Evolutionary conservation across 805 yeast genomes (phyloP).

Genomic region (Nakazawaea sp.): DNA sequence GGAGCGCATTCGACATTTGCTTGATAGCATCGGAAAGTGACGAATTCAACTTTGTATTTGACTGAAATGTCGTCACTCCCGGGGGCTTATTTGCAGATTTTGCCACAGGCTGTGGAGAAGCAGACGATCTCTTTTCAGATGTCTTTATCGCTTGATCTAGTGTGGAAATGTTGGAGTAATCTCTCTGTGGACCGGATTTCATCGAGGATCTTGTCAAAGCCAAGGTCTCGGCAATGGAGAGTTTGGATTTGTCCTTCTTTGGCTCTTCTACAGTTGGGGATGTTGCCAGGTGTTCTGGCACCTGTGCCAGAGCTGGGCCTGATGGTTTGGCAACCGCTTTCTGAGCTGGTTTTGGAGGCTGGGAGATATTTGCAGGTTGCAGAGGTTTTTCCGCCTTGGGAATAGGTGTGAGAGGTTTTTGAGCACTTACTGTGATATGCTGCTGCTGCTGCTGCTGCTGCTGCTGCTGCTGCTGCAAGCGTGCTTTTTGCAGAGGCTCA

Average conservation of each 20-base stretch:
- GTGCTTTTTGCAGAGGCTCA: no score
- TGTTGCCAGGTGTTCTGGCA: no score
- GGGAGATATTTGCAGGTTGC: no score
- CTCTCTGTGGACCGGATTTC: conserved; percentile 23
- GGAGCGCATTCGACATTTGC: conserved; percentile 29
- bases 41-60: conserved; percentile 14
- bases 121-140: not conserved
- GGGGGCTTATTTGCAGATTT: conserved; percentile 1
- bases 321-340: not conserved
- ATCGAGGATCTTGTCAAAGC: conserved; percentile 46
- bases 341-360: not conserved
- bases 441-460: no score
- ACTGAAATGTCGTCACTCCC: not conserved
- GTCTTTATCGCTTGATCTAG: conserved; percentile 3
- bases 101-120: no score
- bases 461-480: no score
- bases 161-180: conserved; percentile 23
- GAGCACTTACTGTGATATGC: not conserved
- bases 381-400: not conserved
- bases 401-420: not conserved
- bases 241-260: conserved; percentile 12
- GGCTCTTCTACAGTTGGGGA: not conserved
- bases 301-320: not conserved
- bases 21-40: conserved; percentile 30
- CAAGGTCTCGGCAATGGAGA: conserved; percentile 55